phyloP scores from a whole-genome alignment of 1,284 basidiomycete species.

The Rhodotorula sp. region DNA sequence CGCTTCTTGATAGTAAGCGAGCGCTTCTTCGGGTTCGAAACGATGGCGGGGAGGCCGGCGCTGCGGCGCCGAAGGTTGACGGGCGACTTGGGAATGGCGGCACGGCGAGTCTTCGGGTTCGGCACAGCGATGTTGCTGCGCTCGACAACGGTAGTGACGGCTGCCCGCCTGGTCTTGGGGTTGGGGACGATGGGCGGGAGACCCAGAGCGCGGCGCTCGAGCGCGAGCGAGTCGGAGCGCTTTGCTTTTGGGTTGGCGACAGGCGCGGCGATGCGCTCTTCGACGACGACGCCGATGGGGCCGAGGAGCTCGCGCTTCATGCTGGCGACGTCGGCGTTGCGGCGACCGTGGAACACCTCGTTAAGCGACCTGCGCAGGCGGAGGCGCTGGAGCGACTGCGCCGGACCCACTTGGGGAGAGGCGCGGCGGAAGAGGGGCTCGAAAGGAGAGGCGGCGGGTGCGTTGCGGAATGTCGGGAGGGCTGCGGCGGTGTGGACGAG shows the following conservation, averaged over 20 bases:
- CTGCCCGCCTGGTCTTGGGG: constrained; percentile 36
- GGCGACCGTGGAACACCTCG: constrained; percentile 4
- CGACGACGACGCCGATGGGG: not conserved
- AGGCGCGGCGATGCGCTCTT: not conserved
- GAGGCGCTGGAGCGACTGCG: constrained; percentile 30
- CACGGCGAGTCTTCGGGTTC: constrained; percentile 25
- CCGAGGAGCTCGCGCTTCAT: not conserved
- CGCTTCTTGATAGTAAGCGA: constrained; percentile 13
- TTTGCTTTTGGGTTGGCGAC: constrained; percentile 28
- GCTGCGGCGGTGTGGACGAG: constrained; percentile 21
- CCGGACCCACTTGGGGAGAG: constrained; percentile 27
- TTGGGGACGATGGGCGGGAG: constrained; percentile 20
- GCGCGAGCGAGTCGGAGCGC: not conserved
- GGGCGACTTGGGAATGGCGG: not conserved
- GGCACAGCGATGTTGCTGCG: not conserved
- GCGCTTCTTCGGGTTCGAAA: constrained; percentile 31
- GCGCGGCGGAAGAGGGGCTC: constrained; percentile 34
- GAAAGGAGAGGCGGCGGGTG: constrained; percentile 1
- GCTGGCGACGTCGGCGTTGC: constrained; percentile 6
- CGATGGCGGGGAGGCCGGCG: constrained; percentile 10
- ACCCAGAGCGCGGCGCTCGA: constrained; percentile 3
- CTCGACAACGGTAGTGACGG: not conserved
- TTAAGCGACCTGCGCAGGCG: constrained; percentile 26
- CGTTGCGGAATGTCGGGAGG: constrained; percentile 18
- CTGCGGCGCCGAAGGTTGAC: constrained; percentile 12